A percentile compares a stretch with the other conserved stretches of the same genome.
phyloP scores from a whole-genome alignment of 331 rosid species.

The Pyracantha coccinea region DNA sequence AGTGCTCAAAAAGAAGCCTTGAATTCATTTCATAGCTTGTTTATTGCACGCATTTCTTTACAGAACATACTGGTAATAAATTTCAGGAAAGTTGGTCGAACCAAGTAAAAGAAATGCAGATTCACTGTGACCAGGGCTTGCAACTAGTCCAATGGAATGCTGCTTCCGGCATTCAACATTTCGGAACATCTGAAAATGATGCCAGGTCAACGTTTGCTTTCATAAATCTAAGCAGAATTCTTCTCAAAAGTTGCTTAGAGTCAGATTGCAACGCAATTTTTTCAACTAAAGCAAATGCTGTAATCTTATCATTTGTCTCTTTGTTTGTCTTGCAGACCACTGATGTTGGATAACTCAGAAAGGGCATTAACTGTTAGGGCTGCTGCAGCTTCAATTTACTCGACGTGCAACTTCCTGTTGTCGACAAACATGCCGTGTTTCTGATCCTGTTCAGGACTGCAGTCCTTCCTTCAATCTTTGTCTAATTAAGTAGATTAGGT shows the following conservation, averaged over 20 bases:
- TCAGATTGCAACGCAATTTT: neutral
- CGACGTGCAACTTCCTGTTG: conserved; percentile 74
- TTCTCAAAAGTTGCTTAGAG: neutral
- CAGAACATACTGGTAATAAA: neutral
- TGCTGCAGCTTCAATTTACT: conserved; percentile 93
- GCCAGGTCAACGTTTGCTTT: conserved; percentile 34
- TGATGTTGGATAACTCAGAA: conserved; percentile 40
- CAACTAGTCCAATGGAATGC: conserved; percentile 29
- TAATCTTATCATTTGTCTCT: neutral
- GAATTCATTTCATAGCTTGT: neutral
- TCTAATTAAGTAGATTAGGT: conserved; percentile 9
- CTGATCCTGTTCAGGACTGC: conserved; percentile 17
- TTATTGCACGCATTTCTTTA: neutral
- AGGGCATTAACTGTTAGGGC: conserved; percentile 80
- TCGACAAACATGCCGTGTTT: conserved; percentile 42
- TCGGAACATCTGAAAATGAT: conserved; percentile 43
- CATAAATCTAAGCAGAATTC: neutral
- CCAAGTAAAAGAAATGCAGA: conserved; percentile 87
- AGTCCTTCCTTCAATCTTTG: neutral
- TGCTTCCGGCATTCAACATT: conserved; percentile 34
- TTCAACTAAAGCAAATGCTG: neutral
- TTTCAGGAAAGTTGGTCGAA: conserved; percentile 91
- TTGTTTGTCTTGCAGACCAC: conserved; percentile 29
- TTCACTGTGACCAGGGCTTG: conserved; percentile 71
- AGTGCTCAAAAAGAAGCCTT: conserved; percentile 18